phyloP scores from a whole-genome alignment of 176 grass and related monocot genomes.

The Carex pumila region DNA sequence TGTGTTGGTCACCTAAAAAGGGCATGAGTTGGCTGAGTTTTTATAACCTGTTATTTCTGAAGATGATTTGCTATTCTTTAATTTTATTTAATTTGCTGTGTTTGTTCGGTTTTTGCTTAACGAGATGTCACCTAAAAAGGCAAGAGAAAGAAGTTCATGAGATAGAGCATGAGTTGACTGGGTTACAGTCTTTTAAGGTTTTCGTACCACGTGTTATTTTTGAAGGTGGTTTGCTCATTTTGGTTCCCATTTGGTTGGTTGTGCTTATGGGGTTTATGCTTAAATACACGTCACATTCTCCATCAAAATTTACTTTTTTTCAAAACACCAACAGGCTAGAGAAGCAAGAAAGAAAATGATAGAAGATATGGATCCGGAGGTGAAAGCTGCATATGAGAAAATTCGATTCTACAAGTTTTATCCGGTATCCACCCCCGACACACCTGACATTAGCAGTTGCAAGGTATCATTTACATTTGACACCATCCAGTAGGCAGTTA shows the following conservation, averaged over 20 bases:
- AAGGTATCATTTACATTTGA: constrained; percentile 38
- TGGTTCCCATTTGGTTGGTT: not conserved
- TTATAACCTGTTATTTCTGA: not conserved
- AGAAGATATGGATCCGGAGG: constrained; percentile 68
- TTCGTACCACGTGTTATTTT: not conserved
- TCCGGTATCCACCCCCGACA: constrained; percentile 49
- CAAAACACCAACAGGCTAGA: constrained; percentile 46
- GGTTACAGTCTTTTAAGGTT: not conserved
- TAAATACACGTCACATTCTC: not conserved
- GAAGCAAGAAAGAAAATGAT: constrained; percentile 81
- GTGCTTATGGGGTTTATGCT: not conserved
- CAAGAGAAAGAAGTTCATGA: not conserved
- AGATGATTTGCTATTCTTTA: not conserved
- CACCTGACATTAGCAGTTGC: constrained; percentile 62
- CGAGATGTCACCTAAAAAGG: not conserved
- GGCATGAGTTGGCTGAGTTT: not conserved
- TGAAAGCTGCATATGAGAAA: constrained; percentile 55
- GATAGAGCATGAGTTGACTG: not conserved
- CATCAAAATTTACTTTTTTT: not conserved
- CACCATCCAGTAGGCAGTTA: not conserved
- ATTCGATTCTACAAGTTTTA: constrained; percentile 93
- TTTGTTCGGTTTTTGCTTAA: not conserved
- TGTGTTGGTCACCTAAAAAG: not conserved
- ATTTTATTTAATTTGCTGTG: not conserved
- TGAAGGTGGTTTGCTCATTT: no score